Evolutionary conservation across 2,329 filamentous ascomycete species (phyloP).

Genomic region (Claviceps purpurea): DNA sequence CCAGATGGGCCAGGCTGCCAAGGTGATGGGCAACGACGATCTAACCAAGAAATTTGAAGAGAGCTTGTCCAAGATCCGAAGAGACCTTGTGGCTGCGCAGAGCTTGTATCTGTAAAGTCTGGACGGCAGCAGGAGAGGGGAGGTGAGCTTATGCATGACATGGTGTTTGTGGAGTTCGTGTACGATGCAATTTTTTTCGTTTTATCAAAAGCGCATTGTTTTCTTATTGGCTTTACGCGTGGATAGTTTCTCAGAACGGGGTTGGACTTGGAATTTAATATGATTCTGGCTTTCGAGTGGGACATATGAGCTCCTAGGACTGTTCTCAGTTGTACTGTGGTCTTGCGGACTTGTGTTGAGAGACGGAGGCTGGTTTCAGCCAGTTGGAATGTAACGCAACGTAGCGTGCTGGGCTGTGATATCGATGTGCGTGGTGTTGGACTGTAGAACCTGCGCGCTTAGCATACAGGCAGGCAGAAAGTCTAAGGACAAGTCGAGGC

Average conservation of each 20-base stretch:
- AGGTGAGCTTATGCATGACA: background rate
- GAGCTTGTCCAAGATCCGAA: slow-evolving; percentile 69
- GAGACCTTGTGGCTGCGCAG: slow-evolving; percentile 91
- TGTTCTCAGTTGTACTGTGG: background rate
- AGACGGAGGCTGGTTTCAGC: background rate
- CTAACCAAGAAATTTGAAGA: slow-evolving; percentile 84
- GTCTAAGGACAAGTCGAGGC: background rate
- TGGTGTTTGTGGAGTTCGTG: slow-evolving; percentile 4
- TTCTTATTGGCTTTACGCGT: background rate
- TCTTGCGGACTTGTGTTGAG: background rate
- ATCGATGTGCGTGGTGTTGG: background rate
- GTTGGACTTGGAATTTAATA: background rate
- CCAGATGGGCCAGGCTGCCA: slow-evolving; percentile 89
- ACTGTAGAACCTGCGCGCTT: background rate
- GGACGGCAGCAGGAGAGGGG: too few species aligned
- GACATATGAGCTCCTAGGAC: background rate
- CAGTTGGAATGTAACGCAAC: too few species aligned
- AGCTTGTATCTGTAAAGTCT: slow-evolving; percentile 64
- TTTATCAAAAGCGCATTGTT: background rate
- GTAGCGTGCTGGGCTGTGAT: background rate
- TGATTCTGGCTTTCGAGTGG: background rate
- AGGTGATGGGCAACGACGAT: slow-evolving; percentile 97
- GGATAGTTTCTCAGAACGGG: background rate
- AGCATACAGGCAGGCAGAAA: background rate
- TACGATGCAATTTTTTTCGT: background rate